Conservation (phyloP, 495 filamentous ascomycete species). For the Aspergillus cavernicola region DNA sequence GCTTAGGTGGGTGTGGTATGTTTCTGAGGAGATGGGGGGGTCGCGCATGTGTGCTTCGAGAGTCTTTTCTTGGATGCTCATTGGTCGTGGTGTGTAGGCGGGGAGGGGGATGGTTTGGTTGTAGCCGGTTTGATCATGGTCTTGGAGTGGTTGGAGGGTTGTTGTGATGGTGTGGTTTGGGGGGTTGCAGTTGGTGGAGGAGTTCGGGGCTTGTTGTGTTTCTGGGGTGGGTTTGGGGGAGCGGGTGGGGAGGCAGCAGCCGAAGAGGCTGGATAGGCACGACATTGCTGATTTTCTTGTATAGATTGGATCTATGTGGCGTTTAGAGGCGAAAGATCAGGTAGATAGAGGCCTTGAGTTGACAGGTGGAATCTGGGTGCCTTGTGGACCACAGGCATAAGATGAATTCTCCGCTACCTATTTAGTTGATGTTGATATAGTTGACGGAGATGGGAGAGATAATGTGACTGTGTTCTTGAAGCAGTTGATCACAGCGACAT, state of each 20-base stretch:
- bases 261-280: constrained; percentile 5
- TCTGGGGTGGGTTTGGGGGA: background rate
- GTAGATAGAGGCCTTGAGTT: background rate
- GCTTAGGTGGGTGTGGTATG: constrained; percentile 1
- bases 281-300: background rate
- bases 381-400: constrained; percentile 4
- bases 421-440: too few species aligned
- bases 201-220: constrained; percentile 16
- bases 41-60: constrained; percentile 38
- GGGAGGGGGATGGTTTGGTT: constrained; percentile 35
- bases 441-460: background rate
- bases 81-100: constrained; percentile 40
- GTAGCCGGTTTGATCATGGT: constrained; percentile 29
- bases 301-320: background rate
- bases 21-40: constrained; percentile 30
- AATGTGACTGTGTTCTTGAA: background rate
- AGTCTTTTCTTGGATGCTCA: constrained; percentile 43
- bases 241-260: constrained; percentile 14
- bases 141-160: constrained; percentile 2
- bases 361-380: constrained; percentile 5
- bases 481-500: background rate
- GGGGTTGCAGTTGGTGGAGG: constrained; percentile 36
- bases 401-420: background rate
- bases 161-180: constrained; percentile 20
- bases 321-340: background rate